Evolutionary conservation across 139 green algal species (phyloP).

Genomic region (Coelastrella sp.): DNA sequence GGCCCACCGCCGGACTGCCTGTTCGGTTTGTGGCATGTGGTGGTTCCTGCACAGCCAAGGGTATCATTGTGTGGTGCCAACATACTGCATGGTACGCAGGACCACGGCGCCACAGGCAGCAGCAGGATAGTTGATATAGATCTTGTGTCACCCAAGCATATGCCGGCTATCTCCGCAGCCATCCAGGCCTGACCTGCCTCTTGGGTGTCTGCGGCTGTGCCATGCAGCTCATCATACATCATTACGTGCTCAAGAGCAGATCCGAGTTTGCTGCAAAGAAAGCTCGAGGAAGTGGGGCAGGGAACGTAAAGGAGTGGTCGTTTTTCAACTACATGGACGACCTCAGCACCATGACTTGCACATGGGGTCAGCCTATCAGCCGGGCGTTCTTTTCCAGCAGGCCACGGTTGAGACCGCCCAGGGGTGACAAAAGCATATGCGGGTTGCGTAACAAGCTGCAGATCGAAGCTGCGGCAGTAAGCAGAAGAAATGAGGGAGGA

Average conservation of each 20-base stretch:
- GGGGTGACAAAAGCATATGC: background rate
- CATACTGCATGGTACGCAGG: no score
- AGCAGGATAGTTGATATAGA: no score
- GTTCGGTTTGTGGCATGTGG: background rate
- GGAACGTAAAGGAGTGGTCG: conserved; percentile 38
- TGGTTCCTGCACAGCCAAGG: background rate
- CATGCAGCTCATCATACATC: conserved; percentile 38
- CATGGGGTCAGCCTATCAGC: background rate
- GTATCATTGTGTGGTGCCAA: background rate
- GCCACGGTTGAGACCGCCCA: background rate
- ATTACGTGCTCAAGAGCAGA: conserved; percentile 51
- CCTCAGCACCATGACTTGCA: conserved; percentile 31
- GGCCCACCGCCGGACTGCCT: background rate
- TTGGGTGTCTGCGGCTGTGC: no score
- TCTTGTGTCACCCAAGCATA: no score
- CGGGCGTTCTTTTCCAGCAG: conserved; percentile 17
- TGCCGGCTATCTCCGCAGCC: no score
- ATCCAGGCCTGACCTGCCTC: no score
- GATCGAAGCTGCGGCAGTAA: conserved; percentile 11
- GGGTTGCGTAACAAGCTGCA: background rate
- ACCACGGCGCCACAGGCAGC: no score
- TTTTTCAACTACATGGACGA: conserved; percentile 31
- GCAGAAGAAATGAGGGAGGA: no score
- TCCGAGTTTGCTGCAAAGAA: conserved; percentile 49
- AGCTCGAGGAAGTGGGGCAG: conserved; percentile 38